Evolutionary conservation across 2,329 filamentous ascomycete species (phyloP), one percentile per base, ranked within the genome.

Genomic region (Colletotrichum karsti): DNA sequence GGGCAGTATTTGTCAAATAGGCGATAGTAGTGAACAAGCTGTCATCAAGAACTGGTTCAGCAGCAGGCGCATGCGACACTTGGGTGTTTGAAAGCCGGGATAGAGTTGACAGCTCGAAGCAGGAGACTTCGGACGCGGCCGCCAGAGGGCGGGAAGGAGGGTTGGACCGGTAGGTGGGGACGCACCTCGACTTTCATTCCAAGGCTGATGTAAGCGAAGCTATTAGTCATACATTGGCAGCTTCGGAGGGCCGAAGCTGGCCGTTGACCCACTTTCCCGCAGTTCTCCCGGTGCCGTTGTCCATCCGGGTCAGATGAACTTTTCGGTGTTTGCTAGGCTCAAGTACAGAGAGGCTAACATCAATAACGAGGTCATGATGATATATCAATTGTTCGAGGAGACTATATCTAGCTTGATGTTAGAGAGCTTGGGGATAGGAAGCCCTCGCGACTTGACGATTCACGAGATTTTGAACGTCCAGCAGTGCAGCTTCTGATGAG

Each of bases 161-260:
- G 26, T 9, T 12, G 13, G 41, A 9, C n/a, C 18, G 44, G 44
- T 20, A 26, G 10, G 22, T 48, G 30, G 30, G 33, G 51, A 33
- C 15, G 20, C 35, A 20, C 22, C 8, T 22, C n/a, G 48, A 35
- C 15, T n/a, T 15, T 54, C n/a, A n/a, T 2, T 4, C n/a, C n/a
- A 15, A 20, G 37, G 18, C 9, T 58, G 60, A 58, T 24, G 22
- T 57, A 67, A 67, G 59, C 60, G 12, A 9, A 7, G 15, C 35
- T n/a, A 54, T 67, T 67, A 67, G 64, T 67, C 60, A 67, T 28
- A 6, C 5, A 22, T 30, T 12, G 3, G 5, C 22, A 8, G 30
- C 8, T 9, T 6, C 18, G n/a, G 13, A 58, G 30, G 53, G 64
- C 64, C 64, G 64, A 67, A 24, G 60, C 64, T 67, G 64, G 64